These are phyloP conservation scores for Russula sp. DNA, from an alignment of 768 basidiomycete genomes.

Conservation along the genomic window DNA sequence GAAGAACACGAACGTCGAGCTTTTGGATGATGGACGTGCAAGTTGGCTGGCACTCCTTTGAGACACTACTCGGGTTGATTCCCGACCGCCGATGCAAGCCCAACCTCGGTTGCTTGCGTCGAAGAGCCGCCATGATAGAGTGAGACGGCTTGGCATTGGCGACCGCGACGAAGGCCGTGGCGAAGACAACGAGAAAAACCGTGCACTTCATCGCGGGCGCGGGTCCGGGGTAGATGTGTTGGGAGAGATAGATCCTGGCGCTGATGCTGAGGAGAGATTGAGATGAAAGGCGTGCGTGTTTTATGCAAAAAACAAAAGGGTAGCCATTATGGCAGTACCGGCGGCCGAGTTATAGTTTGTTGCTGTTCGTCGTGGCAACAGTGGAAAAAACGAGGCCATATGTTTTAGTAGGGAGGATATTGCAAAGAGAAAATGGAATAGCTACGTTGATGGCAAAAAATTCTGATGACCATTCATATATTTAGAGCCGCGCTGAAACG, in stretches of 20 bases:
- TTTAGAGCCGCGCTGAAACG: too few species aligned
- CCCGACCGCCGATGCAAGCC: not conserved
- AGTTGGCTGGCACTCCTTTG: not conserved
- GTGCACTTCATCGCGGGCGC: not conserved
- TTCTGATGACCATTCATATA: too few species aligned
- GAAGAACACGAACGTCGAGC: not conserved
- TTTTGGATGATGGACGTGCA: slow-evolving; percentile 2
- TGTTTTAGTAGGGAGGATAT: too few species aligned
- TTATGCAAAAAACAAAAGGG: too few species aligned
- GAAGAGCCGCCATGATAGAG: not conserved
- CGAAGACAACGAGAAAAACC: not conserved
- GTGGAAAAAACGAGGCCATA: too few species aligned
- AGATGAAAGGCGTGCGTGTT: too few species aligned
- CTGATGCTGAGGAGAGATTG: not conserved
- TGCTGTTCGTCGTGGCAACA: too few species aligned
- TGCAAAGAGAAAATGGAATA: too few species aligned
- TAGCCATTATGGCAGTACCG: too few species aligned
- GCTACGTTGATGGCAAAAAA: too few species aligned
- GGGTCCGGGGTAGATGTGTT: not conserved
- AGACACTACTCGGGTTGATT: not conserved
- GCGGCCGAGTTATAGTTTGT: too few species aligned
- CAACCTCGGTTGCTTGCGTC: not conserved
- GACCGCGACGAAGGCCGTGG: not conserved
- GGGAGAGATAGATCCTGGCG: not conserved
- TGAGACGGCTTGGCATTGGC: not conserved